phyloP scores from a whole-genome alignment of 73 alveolate genomes.

The Tetrahymena elliotti region DNA sequence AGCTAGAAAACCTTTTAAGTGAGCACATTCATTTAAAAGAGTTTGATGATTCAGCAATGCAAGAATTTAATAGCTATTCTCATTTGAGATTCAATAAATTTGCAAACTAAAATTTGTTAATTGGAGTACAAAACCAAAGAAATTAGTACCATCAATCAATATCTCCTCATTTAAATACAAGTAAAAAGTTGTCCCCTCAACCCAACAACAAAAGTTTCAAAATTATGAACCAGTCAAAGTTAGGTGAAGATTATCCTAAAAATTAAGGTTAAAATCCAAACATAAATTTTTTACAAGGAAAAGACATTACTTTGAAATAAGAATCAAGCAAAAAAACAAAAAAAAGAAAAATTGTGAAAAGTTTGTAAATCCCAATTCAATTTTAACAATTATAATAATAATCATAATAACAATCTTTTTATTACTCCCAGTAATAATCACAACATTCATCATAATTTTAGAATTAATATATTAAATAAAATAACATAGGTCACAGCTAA shows the following conservation, averaged over 20 bases:
- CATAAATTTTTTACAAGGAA: background rate
- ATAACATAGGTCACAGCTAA: background rate
- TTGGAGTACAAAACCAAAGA: background rate
- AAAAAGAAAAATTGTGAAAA: background rate
- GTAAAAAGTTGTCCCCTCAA: background rate
- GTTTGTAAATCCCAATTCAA: background rate
- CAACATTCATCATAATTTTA: background rate
- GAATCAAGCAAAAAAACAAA: background rate
- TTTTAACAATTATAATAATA: too few relatives aligned
- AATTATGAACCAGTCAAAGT: background rate
- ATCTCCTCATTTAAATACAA: background rate
- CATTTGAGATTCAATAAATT: background rate
- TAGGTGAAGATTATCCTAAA: background rate
- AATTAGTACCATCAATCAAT: background rate
- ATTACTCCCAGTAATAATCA: background rate
- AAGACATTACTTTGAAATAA: background rate
- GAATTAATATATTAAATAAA: too few relatives aligned
- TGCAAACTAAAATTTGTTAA: background rate
- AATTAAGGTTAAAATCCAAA: too few relatives aligned
- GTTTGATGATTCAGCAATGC: background rate
- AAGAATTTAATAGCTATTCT: background rate
- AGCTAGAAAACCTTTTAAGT: background rate
- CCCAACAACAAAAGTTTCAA: background rate
- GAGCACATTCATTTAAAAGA: background rate
- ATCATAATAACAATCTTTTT: background rate